Evolutionary conservation across 176 grass and related monocot genomes (phyloP).

Genomic region (Themeda triandra): DNA sequence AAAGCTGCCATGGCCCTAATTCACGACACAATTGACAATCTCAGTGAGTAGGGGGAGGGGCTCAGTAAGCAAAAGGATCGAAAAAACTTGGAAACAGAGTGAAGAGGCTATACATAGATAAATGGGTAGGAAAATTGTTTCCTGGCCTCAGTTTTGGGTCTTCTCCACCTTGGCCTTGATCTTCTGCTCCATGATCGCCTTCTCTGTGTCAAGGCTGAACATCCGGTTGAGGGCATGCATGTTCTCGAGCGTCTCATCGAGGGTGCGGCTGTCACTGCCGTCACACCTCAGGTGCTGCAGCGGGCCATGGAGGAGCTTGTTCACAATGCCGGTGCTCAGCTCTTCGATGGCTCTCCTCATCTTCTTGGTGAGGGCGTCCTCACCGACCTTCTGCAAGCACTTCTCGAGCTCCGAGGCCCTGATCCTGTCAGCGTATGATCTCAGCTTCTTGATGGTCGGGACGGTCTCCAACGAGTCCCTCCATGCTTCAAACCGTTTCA

Average conservation of each 20-base stretch:
- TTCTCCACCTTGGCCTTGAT: constrained; percentile 96
- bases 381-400: constrained; percentile 77
- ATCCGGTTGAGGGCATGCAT: constrained; percentile 86
- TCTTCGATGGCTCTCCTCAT: constrained; percentile 80
- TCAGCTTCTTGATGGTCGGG: constrained; percentile 1
- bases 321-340: constrained; percentile 72
- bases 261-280: constrained; percentile 69
- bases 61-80: constrained; percentile 22
- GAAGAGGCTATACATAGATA: constrained; percentile 20
- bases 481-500: too few relatives aligned
- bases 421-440: constrained; percentile 81
- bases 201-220: constrained; percentile 79
- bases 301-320: constrained; percentile 88
- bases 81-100: constrained; percentile 30
- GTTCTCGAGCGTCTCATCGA: constrained; percentile 75
- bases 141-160: constrained; percentile 52
- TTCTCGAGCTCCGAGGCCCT: constrained; percentile 81
- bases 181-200: constrained; percentile 73
- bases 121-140: constrained; percentile 25
- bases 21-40: constrained; percentile 39
- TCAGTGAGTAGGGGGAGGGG: constrained; percentile 6
- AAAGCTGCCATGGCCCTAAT: constrained; percentile 24
- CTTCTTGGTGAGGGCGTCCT: constrained; percentile 67
- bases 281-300: constrained; percentile 88
- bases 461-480: too few relatives aligned